These are phyloP conservation scores for Oryza brachyantha DNA, from an alignment of 176 grass and related monocot genomes.

Conservation along the genomic window DNA sequence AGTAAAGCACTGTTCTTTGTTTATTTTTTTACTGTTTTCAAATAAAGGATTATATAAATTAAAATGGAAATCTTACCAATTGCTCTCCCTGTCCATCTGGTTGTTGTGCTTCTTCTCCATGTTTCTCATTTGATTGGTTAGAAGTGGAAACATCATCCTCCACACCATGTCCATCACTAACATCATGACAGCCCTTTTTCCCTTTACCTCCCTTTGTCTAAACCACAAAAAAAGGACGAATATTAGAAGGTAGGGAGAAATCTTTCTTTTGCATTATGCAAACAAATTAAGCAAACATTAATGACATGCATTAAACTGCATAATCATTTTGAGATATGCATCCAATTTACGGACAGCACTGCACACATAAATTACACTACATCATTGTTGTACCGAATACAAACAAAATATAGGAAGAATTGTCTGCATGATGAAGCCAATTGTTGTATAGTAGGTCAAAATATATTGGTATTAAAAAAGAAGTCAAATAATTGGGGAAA, in stretches of 20 bases:
- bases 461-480: neutral
- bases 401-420: neutral
- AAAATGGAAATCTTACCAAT: conserved; percentile 34
- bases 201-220: conserved; percentile 80
- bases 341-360: neutral
- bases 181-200: conserved; percentile 59
- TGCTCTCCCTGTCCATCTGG: conserved; percentile 61
- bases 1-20: neutral
- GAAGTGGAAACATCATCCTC: conserved; percentile 84
- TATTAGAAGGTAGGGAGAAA: conserved; percentile 23
- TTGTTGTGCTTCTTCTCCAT: conserved; percentile 49
- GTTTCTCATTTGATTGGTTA: conserved; percentile 73
- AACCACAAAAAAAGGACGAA: neutral
- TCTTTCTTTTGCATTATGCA: conserved; percentile 5
- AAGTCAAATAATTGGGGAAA: conserved; percentile 9
- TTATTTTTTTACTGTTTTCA: neutral
- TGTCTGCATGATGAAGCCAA: neutral
- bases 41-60: neutral
- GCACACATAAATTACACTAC: no score
- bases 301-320: conserved; percentile 16
- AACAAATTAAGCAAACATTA: neutral
- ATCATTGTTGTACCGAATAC: neutral
- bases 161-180: conserved; percentile 54
- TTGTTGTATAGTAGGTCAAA: conserved; percentile 9
- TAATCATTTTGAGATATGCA: conserved; percentile 8